Evolutionary conservation across 2,329 filamentous ascomycete species (phyloP), one percentile per base, ranked within the genome.

Genomic region (Xylariaceae sp.): DNA sequence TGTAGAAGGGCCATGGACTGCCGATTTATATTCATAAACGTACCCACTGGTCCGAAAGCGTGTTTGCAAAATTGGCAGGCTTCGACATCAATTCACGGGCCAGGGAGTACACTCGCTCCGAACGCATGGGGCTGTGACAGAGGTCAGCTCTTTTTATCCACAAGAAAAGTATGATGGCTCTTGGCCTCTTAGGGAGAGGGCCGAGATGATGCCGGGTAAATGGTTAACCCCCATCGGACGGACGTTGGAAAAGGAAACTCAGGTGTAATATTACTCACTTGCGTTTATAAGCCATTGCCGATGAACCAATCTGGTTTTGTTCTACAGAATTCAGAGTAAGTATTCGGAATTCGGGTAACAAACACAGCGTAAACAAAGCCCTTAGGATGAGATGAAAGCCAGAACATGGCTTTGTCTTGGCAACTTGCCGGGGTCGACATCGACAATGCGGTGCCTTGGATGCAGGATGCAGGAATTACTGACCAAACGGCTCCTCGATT

Each of bases 1-100:
- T 19, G 11, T 41, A 12, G 1, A n/a, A n/a, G 3, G 1, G 4
- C 19, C 2, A 11, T 8, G 7, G 26, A 35, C 0, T 8, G 12
- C 2, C 1, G 39, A 34, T 41, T 3, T 5, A 31, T 2, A 35
- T 31, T 26, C 29, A 12, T 29, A 29, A 9, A 45, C 45, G 8
- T 66, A 90, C 82, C 86, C 86, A 89, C 67, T 94, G 88, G 30
- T 78, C 78, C 44, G 81, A 78, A 68, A 83, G 88, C 4, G 85
- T 92, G 68, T 87, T 81, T 42, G 81, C 75, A 53, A 81, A 81
- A 55, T 82, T 69, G 3, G 60, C 60, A 1, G 65, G 66, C 32
- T 68, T 63, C 5, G 67, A 66, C 26, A 65, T 60, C 30, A 72
- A 60, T 58, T 70, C 66, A 29, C 70, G 63, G 1, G 66, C 64